phyloP scores from a whole-genome alignment of 2,329 filamentous ascomycete genomes.

The Aspergillus ruber region DNA sequence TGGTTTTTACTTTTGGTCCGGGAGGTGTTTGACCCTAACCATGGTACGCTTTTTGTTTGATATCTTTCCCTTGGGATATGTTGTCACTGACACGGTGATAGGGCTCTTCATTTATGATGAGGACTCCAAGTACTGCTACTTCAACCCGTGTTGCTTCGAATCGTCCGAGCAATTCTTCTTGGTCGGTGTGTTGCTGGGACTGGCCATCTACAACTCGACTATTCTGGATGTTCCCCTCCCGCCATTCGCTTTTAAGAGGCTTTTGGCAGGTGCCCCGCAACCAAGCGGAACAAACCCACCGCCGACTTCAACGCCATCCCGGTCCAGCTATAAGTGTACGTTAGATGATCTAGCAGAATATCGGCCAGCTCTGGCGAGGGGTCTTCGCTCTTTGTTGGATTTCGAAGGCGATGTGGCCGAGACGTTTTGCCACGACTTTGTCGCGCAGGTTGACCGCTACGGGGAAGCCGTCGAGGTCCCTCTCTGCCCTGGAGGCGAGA shows the following conservation, averaged over 20 bases:
- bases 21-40: constrained; percentile 84
- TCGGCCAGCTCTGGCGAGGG: constrained; percentile 66
- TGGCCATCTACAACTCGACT: constrained; percentile 92
- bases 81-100: constrained; percentile 26
- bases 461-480: constrained; percentile 61
- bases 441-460: constrained; percentile 69
- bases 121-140: constrained; percentile 85
- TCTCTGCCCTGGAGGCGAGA: constrained; percentile 67
- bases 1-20: constrained; percentile 86
- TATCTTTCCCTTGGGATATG: not conserved
- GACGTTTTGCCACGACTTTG: constrained; percentile 76
- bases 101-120: constrained; percentile 92
- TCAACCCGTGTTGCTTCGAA: constrained; percentile 84
- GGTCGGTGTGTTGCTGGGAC: constrained; percentile 76
- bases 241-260: constrained; percentile 81
- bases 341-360: constrained; percentile 79
- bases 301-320: constrained; percentile 50
- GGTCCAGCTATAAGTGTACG: constrained; percentile 60
- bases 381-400: constrained; percentile 69
- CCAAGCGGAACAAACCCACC: constrained; percentile 41
- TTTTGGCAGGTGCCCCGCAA: constrained; percentile 69
- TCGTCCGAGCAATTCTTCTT: constrained; percentile 88
- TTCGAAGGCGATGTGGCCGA: constrained; percentile 77
- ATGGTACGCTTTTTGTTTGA: constrained; percentile 54
- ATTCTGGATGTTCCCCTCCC: constrained; percentile 84